Evolutionary conservation across 2,329 filamentous ascomycete genomes (phyloP).

Genomic region (Diaporthe velutina): DNA sequence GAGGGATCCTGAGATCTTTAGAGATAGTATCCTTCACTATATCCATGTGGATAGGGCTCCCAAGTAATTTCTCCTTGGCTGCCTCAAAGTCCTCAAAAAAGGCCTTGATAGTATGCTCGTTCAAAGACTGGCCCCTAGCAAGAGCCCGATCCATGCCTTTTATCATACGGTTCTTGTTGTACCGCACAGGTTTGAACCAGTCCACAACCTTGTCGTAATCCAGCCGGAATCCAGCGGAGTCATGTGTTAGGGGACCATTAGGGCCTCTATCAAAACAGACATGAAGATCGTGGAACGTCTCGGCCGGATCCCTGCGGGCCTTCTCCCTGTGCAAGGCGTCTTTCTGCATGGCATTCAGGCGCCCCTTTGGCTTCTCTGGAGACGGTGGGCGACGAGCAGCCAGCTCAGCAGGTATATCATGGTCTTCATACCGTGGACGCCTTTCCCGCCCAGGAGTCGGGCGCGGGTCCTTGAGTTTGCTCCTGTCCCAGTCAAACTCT

Average conservation of each 20-base stretch:
- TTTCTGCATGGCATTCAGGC: slow-evolving; percentile 40
- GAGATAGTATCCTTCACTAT: slow-evolving; percentile 43
- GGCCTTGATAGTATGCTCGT: neutral
- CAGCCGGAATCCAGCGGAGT: neutral
- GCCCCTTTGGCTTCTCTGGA: slow-evolving; percentile 39
- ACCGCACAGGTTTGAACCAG: neutral
- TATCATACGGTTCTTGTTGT: neutral
- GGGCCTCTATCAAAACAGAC: neutral
- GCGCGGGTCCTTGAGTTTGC: slow-evolving; percentile 44
- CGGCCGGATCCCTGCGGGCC: neutral
- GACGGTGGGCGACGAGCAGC: slow-evolving; percentile 34
- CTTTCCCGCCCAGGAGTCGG: slow-evolving; percentile 43
- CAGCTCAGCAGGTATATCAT: slow-evolving; percentile 38
- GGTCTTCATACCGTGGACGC: slow-evolving; percentile 36
- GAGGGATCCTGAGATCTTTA: slow-evolving; percentile 44
- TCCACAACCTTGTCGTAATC: slow-evolving; percentile 18
- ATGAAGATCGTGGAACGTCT: neutral
- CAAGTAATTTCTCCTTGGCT: neutral
- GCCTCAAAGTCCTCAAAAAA: slow-evolving; percentile 25
- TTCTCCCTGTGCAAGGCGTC: neutral
- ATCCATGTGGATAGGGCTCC: accelerated
- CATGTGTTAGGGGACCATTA: slow-evolving; percentile 4
- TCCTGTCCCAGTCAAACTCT: slow-evolving; percentile 45
- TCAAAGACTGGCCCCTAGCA: neutral
- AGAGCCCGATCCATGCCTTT: slow-evolving; percentile 17